A percentile compares a stretch with the other conserved stretches of the same genome.
Evolutionary conservation across 129 eudicot genomes (phyloP).

Genomic region (Lonicera japonica): DNA sequence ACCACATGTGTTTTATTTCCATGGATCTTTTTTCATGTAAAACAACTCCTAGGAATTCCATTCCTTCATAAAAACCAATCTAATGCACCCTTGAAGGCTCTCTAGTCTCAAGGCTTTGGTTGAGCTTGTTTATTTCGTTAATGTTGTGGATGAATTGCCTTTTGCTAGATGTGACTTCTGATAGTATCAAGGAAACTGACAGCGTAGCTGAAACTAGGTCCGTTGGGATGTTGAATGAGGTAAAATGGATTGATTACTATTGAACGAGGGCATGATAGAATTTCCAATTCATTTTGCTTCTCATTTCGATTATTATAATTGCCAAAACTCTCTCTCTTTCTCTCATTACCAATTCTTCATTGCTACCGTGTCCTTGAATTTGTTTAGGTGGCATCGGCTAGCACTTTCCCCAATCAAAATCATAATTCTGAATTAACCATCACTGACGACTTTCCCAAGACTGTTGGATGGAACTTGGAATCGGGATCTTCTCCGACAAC

Average conservation of each 20-base stretch:
- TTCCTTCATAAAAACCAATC: too few species aligned
- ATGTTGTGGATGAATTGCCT: too few species aligned
- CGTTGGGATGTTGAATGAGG: slow-evolving; percentile 3
- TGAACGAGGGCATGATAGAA: not conserved
- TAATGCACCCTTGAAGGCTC: too few species aligned
- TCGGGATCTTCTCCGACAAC: slow-evolving; percentile 45
- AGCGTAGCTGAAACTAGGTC: not conserved
- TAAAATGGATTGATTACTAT: slow-evolving; percentile 8
- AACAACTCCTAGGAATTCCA: too few species aligned
- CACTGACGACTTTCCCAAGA: slow-evolving; percentile 43
- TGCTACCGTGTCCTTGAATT: not conserved
- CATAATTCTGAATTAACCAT: slow-evolving; percentile 26
- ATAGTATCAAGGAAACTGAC: not conserved
- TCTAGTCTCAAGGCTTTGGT: too few species aligned
- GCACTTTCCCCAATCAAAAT: not conserved
- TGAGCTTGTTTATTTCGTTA: too few species aligned
- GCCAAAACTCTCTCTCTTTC: not conserved
- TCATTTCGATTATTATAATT: too few species aligned
- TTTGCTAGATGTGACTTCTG: too few species aligned
- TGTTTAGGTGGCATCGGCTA: slow-evolving; percentile 3
- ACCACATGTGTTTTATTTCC: too few species aligned
- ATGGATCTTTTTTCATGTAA: too few species aligned
- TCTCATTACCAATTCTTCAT: too few species aligned
- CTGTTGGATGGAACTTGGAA: slow-evolving; percentile 34
- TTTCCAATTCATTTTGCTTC: too few species aligned